Evolutionary conservation across 1,284 basidiomycete species (phyloP), one percentile per base, ranked within the genome.

Genomic region (Pseudozyma flocculosa): DNA sequence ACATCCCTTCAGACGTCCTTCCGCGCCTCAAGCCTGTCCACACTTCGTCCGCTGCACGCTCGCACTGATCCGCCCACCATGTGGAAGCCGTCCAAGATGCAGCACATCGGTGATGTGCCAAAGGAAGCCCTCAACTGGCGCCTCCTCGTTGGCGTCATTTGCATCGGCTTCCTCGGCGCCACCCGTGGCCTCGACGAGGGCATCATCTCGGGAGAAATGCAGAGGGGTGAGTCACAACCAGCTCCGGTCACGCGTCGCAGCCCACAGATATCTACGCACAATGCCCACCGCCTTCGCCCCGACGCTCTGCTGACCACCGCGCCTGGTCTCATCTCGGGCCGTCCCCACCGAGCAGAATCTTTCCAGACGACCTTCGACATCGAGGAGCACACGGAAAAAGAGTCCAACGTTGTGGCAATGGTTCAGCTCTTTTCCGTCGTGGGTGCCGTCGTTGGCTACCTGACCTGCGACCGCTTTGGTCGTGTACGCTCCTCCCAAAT

Each of bases 171-270:
- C 17, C 56, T 64, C 44, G 61, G 61, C 45, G 56, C 61, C 41
- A 59, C 61, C 18, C 55, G 61, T 43, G 61, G 61, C 50, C 59
- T 59, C 47, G 63, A 64, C 32, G 61, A 64, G 22, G 61, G 61
- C 39, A 52, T 59, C 38, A 59, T 64, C 38, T 55, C 56, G 19
- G 61, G 61, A 5, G 26, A 29, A 29, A 29, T 29, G 26, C 5
- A 5, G 5, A 5, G 26, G 11, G 5, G 26, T 29, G 26, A 29
- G 26, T 29, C n/a, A n/a, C n/a, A 29, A 29, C 26, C 5, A 29
- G 26, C 5, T 11, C 26, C 11, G 26, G 5, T 29, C 26, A 7
- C 11, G 26, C 11, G 26, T 29, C 26, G n/a, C n/a, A n/a, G n/a
- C n/a, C n/a, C n/a, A n/a, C n/a, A n/a, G n/a, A n/a, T n/a, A n/a